Evolutionary conservation across 164 flowering plant genomes (phyloP).

Genomic region (Chimonanthus salicifolius): DNA sequence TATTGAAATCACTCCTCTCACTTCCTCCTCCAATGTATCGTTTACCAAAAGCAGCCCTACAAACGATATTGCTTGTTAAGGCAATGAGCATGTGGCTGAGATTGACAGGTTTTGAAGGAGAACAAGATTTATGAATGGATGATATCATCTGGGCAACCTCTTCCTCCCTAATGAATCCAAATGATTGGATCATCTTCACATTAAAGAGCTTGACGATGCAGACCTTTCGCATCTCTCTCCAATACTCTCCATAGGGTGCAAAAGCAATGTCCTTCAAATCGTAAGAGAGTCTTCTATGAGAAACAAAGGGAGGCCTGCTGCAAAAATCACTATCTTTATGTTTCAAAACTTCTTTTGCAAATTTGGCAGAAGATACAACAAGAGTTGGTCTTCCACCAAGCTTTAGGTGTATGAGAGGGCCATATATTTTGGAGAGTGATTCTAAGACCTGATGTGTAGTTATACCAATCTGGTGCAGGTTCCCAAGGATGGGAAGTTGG

Average conservation of each 20-base stretch:
- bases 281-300: conserved; percentile 2
- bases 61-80: conserved; percentile 1
- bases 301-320: conserved; percentile 10
- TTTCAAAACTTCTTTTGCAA: conserved; percentile 18
- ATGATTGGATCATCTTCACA: conserved; percentile 15
- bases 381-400: conserved; percentile 16
- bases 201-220: conserved; percentile 12
- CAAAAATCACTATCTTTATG: conserved; percentile 12
- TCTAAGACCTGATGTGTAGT: not conserved
- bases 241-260: conserved; percentile 19
- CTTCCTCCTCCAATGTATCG: not conserved
- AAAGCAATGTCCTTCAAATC: conserved; percentile 12
- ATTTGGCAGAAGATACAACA: conserved; percentile 19
- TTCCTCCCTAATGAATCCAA: conserved; percentile 2
- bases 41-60: conserved; percentile 10
- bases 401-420: conserved; percentile 17
- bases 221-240: conserved; percentile 26
- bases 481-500: not conserved
- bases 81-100: conserved; percentile 3
- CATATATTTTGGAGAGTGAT: conserved; percentile 11
- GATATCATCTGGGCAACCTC: conserved; percentile 14
- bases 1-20: not conserved
- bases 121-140: conserved; percentile 1
- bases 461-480: not conserved
- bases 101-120: not conserved